phyloP scores from a whole-genome alignment of 768 basidiomycete species.

The Auriscalpium microsporum region DNA sequence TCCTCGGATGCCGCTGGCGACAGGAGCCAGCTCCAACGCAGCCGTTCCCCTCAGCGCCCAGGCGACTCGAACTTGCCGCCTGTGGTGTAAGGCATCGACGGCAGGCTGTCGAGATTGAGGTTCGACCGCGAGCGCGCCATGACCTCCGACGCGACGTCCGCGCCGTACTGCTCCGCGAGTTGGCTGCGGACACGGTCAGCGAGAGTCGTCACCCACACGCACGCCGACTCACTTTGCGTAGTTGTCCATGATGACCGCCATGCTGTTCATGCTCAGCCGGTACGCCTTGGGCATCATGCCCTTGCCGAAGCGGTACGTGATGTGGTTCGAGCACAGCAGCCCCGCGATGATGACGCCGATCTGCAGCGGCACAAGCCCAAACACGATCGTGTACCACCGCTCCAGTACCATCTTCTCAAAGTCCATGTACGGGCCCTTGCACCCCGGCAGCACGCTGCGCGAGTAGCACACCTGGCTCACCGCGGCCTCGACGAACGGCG shows the following conservation, averaged over 20 bases:
- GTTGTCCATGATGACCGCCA: constrained; percentile 81
- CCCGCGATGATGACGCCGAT: constrained; percentile 52
- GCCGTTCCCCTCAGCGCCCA: neutral
- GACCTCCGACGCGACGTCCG: constrained; percentile 51
- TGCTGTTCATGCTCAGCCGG: constrained; percentile 59
- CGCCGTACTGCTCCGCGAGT: constrained; percentile 67
- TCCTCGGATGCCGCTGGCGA: too few species aligned
- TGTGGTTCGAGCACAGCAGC: constrained; percentile 71
- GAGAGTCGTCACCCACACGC: neutral
- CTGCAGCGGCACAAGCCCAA: constrained; percentile 62
- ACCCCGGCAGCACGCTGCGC: constrained; percentile 62
- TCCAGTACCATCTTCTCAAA: constrained; percentile 48
- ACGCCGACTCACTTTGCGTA: constrained; percentile 54
- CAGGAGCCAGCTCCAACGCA: too few species aligned
- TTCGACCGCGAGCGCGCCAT: constrained; percentile 49
- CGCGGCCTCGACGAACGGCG: constrained; percentile 74
- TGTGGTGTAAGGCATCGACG: constrained; percentile 21
- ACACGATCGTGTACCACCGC: constrained; percentile 59
- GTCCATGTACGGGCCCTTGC: constrained; percentile 54
- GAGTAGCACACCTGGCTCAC: constrained; percentile 68
- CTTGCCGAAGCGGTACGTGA: constrained; percentile 83
- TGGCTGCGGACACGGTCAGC: constrained; percentile 34
- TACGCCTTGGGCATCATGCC: constrained; percentile 85
- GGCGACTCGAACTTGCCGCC: neutral
- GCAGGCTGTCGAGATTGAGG: constrained; percentile 30